Conservation (phyloP, 176 grass and related monocot species). For the Musa beccarii region DNA sequence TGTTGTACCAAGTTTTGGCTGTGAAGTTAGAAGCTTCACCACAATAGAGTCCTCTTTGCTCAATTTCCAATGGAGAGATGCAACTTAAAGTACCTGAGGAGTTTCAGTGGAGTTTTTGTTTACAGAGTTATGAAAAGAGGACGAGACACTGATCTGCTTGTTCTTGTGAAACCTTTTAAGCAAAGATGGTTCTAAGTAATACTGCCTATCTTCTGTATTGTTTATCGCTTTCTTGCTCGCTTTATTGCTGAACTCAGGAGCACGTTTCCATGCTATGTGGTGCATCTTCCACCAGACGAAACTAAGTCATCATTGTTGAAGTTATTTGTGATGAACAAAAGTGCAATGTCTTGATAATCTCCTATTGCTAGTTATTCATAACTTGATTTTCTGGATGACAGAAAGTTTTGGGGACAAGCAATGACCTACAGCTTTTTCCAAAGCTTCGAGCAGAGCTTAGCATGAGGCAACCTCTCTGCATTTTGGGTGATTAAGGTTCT, state of each 20-base stretch:
- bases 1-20: no score
- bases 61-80: no score
- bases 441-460: slow-evolving; percentile 75
- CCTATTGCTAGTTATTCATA: neutral
- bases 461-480: slow-evolving; percentile 89
- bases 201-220: slow-evolving; percentile 5
- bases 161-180: neutral
- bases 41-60: no score
- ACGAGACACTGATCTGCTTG: neutral
- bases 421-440: slow-evolving; percentile 53
- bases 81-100: no score
- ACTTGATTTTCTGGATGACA: slow-evolving; percentile 23
- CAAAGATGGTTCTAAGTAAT: slow-evolving; percentile 7
- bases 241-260: no score
- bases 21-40: no score
- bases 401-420: slow-evolving; percentile 67
- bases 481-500: slow-evolving; percentile 61
- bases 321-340: neutral
- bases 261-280: no score
- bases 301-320: no score
- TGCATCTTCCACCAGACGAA: no score
- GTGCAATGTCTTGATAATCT: neutral
- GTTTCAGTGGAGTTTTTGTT: no score
- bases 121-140: no score
- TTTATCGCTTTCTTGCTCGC: no score